These are phyloP conservation scores for Boletus reticulatus DNA, from an alignment of 768 basidiomycete genomes.

Conservation along the genomic window DNA sequence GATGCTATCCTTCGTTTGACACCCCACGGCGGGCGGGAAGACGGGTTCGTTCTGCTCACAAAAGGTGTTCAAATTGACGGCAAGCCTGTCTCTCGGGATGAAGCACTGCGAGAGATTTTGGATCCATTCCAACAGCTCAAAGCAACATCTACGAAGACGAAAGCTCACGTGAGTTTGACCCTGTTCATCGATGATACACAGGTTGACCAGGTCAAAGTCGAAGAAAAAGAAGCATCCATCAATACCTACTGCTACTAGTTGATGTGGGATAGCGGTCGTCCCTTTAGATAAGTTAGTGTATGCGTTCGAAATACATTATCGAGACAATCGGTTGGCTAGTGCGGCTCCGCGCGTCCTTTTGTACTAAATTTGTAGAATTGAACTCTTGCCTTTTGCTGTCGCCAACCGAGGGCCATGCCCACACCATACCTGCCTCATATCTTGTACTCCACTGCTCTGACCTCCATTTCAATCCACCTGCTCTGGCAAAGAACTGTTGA, in stretches of 20 bases:
- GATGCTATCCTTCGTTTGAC: slow-evolving; percentile 21
- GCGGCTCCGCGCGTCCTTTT: too few species aligned
- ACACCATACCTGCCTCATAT: slow-evolving; percentile 59
- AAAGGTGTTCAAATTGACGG: slow-evolving; percentile 28
- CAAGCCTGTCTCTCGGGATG: slow-evolving; percentile 14
- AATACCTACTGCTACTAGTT: neutral
- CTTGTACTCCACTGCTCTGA: slow-evolving; percentile 62
- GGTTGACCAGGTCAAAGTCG: slow-evolving; percentile 10
- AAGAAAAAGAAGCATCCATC: slow-evolving; percentile 19
- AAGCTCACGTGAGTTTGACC: slow-evolving; percentile 13
- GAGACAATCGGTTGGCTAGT: neutral
- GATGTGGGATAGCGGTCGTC: neutral
- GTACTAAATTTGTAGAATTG: too few species aligned
- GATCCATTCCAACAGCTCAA: slow-evolving; percentile 13
- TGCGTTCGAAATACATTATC: neutral
- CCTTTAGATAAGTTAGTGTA: neutral
- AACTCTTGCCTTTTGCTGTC: neutral
- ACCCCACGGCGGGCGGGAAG: slow-evolving; percentile 11
- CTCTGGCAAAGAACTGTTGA: slow-evolving; percentile 49
- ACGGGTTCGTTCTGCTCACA: slow-evolving; percentile 20
- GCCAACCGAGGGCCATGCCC: slow-evolving; percentile 18
- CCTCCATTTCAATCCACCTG: slow-evolving; percentile 66
- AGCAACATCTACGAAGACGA: slow-evolving; percentile 12
- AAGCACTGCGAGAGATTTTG: slow-evolving; percentile 22
- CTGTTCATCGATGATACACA: neutral